Conservation (phyloP, 2,329 filamentous ascomycete species). For the Pestalotiopsis sp. region DNA sequence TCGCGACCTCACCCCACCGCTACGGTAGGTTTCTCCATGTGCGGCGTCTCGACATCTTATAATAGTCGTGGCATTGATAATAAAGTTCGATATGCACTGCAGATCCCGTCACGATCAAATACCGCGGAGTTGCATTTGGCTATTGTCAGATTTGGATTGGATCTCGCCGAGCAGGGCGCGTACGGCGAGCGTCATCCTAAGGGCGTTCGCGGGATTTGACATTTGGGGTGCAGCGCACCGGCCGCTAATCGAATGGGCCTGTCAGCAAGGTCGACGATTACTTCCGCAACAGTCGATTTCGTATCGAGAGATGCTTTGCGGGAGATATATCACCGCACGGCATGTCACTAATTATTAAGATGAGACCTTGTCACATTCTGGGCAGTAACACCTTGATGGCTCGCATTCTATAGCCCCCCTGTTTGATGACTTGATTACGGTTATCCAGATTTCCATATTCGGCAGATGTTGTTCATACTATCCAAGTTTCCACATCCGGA, state of each 20-base stretch:
- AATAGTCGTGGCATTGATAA: neutral
- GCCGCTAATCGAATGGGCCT: neutral
- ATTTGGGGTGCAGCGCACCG: neutral
- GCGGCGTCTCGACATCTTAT: neutral
- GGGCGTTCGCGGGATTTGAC: neutral
- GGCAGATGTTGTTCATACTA: neutral
- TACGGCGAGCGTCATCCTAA: neutral
- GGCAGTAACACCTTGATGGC: neutral
- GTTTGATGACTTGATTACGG: neutral
- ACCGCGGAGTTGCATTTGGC: neutral
- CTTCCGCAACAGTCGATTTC: neutral
- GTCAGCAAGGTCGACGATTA: neutral
- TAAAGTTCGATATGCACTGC: neutral
- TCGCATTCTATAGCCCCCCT: neutral
- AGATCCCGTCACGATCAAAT: neutral
- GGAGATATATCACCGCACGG: neutral
- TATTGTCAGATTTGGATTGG: neutral
- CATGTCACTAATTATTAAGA: neutral
- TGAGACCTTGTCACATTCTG: neutral
- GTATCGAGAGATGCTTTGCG: neutral
- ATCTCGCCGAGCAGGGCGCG: neutral
- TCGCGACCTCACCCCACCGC: too few relatives aligned
- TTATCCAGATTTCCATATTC: neutral
- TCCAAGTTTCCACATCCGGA: neutral
- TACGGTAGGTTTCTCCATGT: too few relatives aligned